Conservation (phyloP, 441 rosid species). For the Euphorbia schlechtendalii region DNA sequence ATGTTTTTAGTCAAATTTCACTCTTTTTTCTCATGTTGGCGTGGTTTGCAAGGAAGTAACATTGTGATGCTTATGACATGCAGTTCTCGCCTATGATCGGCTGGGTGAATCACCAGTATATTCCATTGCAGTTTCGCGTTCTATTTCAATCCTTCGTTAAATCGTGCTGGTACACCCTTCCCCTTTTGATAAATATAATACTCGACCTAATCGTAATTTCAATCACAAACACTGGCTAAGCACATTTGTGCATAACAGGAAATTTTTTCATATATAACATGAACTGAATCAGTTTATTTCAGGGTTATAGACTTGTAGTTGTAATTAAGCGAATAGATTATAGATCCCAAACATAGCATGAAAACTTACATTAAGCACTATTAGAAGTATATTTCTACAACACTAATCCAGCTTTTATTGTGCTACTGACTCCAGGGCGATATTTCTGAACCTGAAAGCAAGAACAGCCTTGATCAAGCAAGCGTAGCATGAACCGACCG, state of each 20-base stretch:
- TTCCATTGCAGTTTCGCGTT: slow-evolving; percentile 78
- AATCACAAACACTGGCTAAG: background rate
- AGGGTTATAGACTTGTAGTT: too few relatives aligned
- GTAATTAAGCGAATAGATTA: too few relatives aligned
- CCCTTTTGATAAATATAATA: background rate
- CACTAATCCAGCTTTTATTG: background rate
- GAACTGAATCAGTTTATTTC: too few relatives aligned
- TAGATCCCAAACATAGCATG: background rate
- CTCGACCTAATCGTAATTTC: background rate
- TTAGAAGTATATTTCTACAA: background rate
- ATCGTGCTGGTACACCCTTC: slow-evolving; percentile 62
- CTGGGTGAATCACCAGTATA: slow-evolving; percentile 74
- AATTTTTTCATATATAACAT: too few relatives aligned
- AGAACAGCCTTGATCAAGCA: slow-evolving; percentile 45
- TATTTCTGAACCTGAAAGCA: slow-evolving; percentile 69
- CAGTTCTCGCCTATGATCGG: slow-evolving; percentile 91
- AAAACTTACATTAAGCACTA: background rate
- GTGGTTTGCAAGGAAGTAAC: background rate
- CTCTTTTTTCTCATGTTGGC: background rate
- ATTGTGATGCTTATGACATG: slow-evolving; percentile 20
- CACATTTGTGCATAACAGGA: background rate
- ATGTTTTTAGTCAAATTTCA: too few relatives aligned
- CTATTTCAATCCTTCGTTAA: slow-evolving; percentile 62
- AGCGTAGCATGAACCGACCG: slow-evolving; percentile 22
- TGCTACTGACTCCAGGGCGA: slow-evolving; percentile 36